Evolutionary conservation across 352 stramenopile species (phyloP), one percentile per base, ranked within the genome.

Genomic region (Peronospora destructor): DNA sequence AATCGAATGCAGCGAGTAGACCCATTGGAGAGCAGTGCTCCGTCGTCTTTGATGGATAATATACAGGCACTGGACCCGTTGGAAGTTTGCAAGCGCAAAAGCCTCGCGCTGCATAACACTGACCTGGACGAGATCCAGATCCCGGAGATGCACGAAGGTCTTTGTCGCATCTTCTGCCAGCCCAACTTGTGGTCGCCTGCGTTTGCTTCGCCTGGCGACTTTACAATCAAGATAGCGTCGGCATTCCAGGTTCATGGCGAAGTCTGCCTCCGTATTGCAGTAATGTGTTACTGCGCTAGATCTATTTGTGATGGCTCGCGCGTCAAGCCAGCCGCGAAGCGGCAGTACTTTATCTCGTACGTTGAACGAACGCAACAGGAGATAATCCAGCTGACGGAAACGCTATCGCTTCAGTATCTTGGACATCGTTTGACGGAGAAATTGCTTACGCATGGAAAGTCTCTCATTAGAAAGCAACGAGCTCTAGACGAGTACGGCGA

Each of bases 191-290:
- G 81, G 81, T 91, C 81, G 14, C 70, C 73, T 0, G 72, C 73
- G 17, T 91, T 91, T 57, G 72, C 81, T 3, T 81, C 72, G 1
- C 71, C 81, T 1, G 75, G 74, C 1, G 81, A 91, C 43, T 91
- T 89, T 42, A 91, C 81, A 2, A 68, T 89, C 45, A 84, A 83
- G 35, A 78, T 86, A 53, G 57, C 69, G 2, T 67, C 64, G 1
- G 75, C 76, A 3, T 64, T 46, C 16, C 53, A 68, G 6, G 58
- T 67, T 13, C 56, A 68, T 29, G 69, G 73, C 2, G 64, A 81
- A 21, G 44, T 77, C 19, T 62, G 62, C 28, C 72, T 84, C 37
- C 52, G 64, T 32, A 65, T 87, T 29, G 73, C 76, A 25, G 64
- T 85, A 17, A 76, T 87, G 41, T 84, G 73, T 36, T 72, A 65